phyloP scores from a whole-genome alignment of 2,329 filamentous ascomycete genomes.

The Corniculantispora saksenae region DNA sequence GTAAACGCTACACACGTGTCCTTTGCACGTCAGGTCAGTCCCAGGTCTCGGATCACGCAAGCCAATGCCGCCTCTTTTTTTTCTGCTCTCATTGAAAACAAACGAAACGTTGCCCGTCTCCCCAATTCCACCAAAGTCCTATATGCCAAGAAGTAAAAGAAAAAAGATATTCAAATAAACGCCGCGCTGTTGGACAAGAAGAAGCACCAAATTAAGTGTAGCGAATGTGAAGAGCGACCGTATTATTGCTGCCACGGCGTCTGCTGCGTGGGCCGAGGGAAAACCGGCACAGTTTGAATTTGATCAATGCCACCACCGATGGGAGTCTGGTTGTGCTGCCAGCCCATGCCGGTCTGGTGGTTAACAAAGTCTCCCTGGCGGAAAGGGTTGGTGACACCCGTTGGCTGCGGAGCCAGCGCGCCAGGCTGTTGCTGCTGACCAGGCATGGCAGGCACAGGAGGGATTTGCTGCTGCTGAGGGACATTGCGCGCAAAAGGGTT shows the following conservation, averaged over 20 bases:
- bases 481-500: constrained; percentile 59
- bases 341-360: constrained; percentile 82
- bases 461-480: constrained; percentile 25
- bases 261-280: constrained; percentile 74
- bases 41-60: background rate
- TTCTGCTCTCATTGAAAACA: background rate
- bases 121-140: background rate
- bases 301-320: constrained; percentile 82
- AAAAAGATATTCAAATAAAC: constrained; percentile 25
- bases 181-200: constrained; percentile 19
- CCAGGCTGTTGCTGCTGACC: constrained; percentile 41
- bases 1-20: background rate
- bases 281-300: constrained; percentile 77
- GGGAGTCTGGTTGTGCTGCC: constrained; percentile 77
- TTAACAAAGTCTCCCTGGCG: constrained; percentile 88
- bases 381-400: constrained; percentile 92
- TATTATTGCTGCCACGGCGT: constrained; percentile 59
- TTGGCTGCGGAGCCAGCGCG: constrained; percentile 70
- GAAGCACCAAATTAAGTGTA: constrained; percentile 12
- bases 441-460: constrained; percentile 7
- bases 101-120: background rate
- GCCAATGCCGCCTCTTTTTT: background rate
- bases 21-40: background rate
- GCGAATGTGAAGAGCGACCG: constrained; percentile 1
- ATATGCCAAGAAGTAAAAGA: constrained; percentile 23